These are phyloP conservation scores for Dorcoceras hygrometricum DNA, from an alignment of 257 asterid genomes.

Conservation along the genomic window DNA sequence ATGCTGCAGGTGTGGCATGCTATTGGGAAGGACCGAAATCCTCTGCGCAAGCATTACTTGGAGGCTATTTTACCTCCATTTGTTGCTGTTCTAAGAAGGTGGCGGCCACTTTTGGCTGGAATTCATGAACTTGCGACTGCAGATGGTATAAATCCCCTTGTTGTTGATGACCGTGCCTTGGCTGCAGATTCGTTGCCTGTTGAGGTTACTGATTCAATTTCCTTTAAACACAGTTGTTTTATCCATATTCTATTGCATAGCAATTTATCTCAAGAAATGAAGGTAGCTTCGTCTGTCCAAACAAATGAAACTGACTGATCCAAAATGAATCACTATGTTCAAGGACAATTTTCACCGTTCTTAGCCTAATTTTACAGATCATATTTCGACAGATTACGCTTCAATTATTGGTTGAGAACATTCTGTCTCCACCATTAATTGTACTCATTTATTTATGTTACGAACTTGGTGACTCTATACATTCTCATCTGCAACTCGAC, in stretches of 20 bases:
- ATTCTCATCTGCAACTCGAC: background rate
- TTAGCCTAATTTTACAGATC: slow-evolving; percentile 1
- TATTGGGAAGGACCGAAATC: slow-evolving; percentile 73
- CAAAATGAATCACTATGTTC: slow-evolving; percentile 19
- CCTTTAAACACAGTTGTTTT: slow-evolving; percentile 1
- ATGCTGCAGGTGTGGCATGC: slow-evolving; percentile 85
- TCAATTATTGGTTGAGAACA: slow-evolving; percentile 20
- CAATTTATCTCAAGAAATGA: slow-evolving; percentile 22
- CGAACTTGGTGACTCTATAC: background rate
- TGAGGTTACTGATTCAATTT: slow-evolving; percentile 53
- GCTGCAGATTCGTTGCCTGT: slow-evolving; percentile 95
- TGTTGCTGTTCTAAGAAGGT: slow-evolving; percentile 89
- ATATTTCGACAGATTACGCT: slow-evolving; percentile 3
- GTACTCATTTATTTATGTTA: background rate
- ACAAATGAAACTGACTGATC: slow-evolving; percentile 1
- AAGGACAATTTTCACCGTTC: slow-evolving; percentile 15
- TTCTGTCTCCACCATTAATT: slow-evolving; percentile 14
- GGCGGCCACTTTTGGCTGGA: slow-evolving; percentile 99
- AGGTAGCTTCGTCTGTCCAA: slow-evolving; percentile 15
- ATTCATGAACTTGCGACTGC: slow-evolving; percentile 90
- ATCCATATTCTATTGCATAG: slow-evolving; percentile 22
- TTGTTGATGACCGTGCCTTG: slow-evolving; percentile 87
- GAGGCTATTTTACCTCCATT: slow-evolving; percentile 94
- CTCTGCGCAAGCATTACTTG: slow-evolving; percentile 85
- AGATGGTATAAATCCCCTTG: slow-evolving; percentile 95